These are phyloP conservation scores for Pythium dissimile DNA, from an alignment of 352 stramenopile genomes.

Conservation along the genomic window DNA sequence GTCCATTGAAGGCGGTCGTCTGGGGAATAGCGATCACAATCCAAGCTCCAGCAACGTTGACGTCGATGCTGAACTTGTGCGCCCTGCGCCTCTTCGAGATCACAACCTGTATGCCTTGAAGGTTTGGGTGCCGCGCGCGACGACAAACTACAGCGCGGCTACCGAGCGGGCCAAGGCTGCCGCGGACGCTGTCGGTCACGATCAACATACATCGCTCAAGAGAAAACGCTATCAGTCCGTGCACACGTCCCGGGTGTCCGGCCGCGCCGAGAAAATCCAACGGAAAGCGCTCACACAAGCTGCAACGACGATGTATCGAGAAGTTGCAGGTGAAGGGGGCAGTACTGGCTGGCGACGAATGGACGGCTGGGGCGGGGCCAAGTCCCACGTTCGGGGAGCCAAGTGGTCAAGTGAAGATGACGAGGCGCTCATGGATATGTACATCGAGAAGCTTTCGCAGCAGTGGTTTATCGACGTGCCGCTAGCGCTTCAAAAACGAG, in stretches of 20 bases:
- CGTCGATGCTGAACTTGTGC: constrained; percentile 51
- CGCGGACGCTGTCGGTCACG: constrained; percentile 22
- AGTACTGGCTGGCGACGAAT: constrained; percentile 12
- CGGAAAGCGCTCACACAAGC: constrained; percentile 8
- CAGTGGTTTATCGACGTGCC: constrained; percentile 81
- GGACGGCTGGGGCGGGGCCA: constrained; percentile 29
- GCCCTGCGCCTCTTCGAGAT: constrained; percentile 49
- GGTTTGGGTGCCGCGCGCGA: constrained; percentile 60
- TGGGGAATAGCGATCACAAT: constrained; percentile 37
- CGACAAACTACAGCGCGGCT: constrained; percentile 41
- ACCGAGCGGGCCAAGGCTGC: constrained; percentile 61
- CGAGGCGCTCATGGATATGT: constrained; percentile 60
- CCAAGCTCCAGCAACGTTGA: constrained; percentile 44
- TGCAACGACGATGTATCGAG: constrained; percentile 11
- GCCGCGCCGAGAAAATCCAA: constrained; percentile 16
- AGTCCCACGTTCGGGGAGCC: constrained; percentile 46
- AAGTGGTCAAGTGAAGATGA: constrained; percentile 71
- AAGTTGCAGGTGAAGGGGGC: constrained; percentile 2
- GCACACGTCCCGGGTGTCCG: constrained; percentile 8
- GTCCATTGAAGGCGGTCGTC: constrained; percentile 53
- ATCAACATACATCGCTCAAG: constrained; percentile 21
- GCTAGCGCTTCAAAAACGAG: constrained; percentile 53
- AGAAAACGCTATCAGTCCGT: constrained; percentile 42
- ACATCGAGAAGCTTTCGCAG: constrained; percentile 67
- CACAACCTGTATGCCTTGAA: constrained; percentile 68